Percentiles rank a stretch among this genome's conserved stretches.
phyloP scores from a whole-genome alignment of 1,139 yeast genomes.

The Saccharomyces hybrid region DNA sequence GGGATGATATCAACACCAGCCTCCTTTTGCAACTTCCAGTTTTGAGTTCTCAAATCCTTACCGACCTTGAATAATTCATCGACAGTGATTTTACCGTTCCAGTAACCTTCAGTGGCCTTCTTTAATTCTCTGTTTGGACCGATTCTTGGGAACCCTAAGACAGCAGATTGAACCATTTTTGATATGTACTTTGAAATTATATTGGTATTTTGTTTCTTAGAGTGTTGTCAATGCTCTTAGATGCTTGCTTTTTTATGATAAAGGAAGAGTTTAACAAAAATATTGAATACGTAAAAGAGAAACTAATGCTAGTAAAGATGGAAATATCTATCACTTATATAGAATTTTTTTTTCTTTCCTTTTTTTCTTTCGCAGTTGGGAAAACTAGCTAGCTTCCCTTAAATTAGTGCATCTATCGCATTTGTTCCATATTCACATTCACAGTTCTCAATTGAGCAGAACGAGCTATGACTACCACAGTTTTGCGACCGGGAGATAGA shows the following conservation, averaged over 20 bases:
- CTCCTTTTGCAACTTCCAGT: slow-evolving; percentile 96
- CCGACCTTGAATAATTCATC: slow-evolving; percentile 89
- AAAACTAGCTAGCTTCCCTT: neutral
- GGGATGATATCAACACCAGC: slow-evolving; percentile 98
- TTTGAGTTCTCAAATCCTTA: slow-evolving; percentile 88
- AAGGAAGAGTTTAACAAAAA: neutral
- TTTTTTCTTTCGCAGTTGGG: neutral
- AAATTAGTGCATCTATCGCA: neutral
- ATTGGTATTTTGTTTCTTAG: neutral
- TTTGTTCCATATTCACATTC: neutral
- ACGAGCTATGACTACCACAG: slow-evolving; percentile 1
- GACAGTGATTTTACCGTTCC: slow-evolving; percentile 86
- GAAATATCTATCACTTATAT: neutral
- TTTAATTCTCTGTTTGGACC: slow-evolving; percentile 99
- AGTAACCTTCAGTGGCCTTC: slow-evolving; percentile 97
- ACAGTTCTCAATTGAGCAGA: neutral
- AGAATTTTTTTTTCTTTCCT: neutral
- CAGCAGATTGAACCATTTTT: slow-evolving; percentile 88
- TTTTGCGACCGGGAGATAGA: neutral
- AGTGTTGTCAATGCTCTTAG: neutral
- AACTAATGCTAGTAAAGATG: neutral
- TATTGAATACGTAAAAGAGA: neutral
- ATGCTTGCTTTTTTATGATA: neutral
- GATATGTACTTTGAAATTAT: slow-evolving; percentile 1
- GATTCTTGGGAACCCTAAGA: slow-evolving; percentile 98